Evolutionary conservation across 345 rosid species (phyloP), one percentile per base, ranked within the genome.

Genomic region (Aquilaria sinensis): DNA sequence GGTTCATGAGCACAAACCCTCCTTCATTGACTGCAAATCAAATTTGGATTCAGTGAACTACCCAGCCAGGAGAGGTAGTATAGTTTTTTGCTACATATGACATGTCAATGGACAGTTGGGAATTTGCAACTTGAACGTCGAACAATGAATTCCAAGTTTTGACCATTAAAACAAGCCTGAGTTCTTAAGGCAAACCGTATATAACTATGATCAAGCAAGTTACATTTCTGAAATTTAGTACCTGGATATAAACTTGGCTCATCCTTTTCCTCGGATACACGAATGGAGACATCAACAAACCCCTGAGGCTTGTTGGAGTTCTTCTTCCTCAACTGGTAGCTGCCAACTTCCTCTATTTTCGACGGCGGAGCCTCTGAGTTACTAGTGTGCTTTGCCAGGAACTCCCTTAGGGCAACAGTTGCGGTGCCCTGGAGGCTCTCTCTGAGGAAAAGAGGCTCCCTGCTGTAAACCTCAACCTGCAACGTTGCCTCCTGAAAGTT

Each of bases 391-490:
- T 84, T 84, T 2, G 65, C 71, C 53, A 90, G 61, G 62, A 86
- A 90, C 76, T 93, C 88, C 53, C 81, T 87, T 72, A 93, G 74
- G 61, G 67, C 83, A 57, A 93, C 69, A 37, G 80, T 84, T 56
- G 86, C 92, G 41, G 86, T 74, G 13, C 98, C 98, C 56, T 84
- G 80, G 45, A 88, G 86, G 74, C 65, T 84, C 74, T 90, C 92
- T 62, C 88, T 74, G 3, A 93, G 86, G 84, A 93, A 93, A 58
- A 93, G 52, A 31, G 97, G 96, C 58, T 90, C 97, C 65, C 98
- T 83, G 57, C 96, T 79, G 70, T 86, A 82, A 3, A 90, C 89
- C 78, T 93, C 84, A 6, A 88, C 78, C n/a, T 85, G 82, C 47
- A 93, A 68, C 32, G 72, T 70, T 70, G 58, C 68, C 47, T 82